Percentiles rank a stretch among this genome's conserved stretches.
These are phyloP conservation scores for Solanum medicagineum DNA, from an alignment of 257 asterid species.

Conservation along the genomic window DNA sequence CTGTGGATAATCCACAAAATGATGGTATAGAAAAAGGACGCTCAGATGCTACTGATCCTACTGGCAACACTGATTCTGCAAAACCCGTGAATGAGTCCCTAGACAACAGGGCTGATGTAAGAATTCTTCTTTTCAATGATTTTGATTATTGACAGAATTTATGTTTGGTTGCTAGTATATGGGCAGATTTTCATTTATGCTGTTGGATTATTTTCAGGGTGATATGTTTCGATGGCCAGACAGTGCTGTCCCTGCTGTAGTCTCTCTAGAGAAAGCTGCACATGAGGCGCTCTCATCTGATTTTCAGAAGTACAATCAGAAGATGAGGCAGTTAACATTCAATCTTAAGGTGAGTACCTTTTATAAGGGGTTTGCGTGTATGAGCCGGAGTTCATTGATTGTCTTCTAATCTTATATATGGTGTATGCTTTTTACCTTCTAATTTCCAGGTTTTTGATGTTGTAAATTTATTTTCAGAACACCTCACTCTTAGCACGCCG, in stretches of 20 bases:
- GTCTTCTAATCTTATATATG: not conserved
- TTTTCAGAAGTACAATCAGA: constrained; percentile 63
- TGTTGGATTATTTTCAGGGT: constrained; percentile 22
- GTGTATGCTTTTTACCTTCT: not conserved
- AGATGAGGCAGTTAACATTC: constrained; percentile 59
- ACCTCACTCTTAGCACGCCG: constrained; percentile 46
- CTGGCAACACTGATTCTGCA: constrained; percentile 5
- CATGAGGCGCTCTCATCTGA: constrained; percentile 43
- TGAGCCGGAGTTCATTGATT: not conserved
- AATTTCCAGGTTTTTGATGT: not conserved
- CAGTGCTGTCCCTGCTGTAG: constrained; percentile 43
- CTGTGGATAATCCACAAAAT: constrained; percentile 18
- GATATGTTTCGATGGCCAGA: constrained; percentile 51
- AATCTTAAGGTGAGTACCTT: constrained; percentile 52
- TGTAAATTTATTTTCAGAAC: constrained; percentile 24
- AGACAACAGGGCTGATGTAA: constrained; percentile 25
- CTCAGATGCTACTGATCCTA: constrained; percentile 5
- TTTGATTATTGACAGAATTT: not conserved
- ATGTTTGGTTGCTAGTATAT: not conserved
- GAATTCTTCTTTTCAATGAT: not conserved
- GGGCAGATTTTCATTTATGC: not conserved
- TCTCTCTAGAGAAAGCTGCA: constrained; percentile 66
- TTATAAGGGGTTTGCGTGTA: not conserved
- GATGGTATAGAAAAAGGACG: constrained; percentile 24
- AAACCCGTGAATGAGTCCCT: constrained; percentile 18